Evolutionary conservation across 345 rosid genomes (phyloP).

Genomic region (Syzygium aqueum): DNA sequence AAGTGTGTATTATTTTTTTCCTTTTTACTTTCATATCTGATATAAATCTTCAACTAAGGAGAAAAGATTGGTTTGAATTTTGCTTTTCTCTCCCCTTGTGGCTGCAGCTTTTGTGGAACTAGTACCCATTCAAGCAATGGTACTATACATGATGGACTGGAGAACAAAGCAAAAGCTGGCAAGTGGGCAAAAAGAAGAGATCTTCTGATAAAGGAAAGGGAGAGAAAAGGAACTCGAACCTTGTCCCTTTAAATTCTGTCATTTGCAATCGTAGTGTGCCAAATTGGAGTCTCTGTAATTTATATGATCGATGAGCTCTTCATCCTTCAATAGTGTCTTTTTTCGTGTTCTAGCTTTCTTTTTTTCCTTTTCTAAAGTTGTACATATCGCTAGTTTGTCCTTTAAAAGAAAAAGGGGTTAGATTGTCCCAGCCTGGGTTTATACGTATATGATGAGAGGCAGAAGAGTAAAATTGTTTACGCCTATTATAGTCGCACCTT

Average conservation of each 20-base stretch:
- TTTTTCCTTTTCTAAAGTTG: no score
- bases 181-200: slow-evolving; percentile 23
- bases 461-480: not conserved
- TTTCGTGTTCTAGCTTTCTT: not conserved
- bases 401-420: not conserved
- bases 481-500: not conserved
- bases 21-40: not conserved
- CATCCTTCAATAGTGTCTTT: not conserved
- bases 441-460: not conserved
- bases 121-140: slow-evolving; percentile 77
- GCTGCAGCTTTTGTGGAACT: slow-evolving; percentile 72
- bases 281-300: not conserved
- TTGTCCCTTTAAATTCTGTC: slow-evolving; percentile 40
- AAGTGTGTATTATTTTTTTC: not conserved
- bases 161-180: slow-evolving; percentile 24
- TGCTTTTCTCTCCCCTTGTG: not conserved
- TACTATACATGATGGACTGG: slow-evolving; percentile 63
- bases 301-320: not conserved
- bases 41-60: not conserved
- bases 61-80: not conserved
- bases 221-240: slow-evolving; percentile 42
- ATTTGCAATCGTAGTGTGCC: not conserved
- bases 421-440: not conserved
- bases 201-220: slow-evolving; percentile 43
- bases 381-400: not conserved